Evolutionary conservation across 352 stramenopile species (phyloP).

Genomic region (Globisporangium emineosum): DNA sequence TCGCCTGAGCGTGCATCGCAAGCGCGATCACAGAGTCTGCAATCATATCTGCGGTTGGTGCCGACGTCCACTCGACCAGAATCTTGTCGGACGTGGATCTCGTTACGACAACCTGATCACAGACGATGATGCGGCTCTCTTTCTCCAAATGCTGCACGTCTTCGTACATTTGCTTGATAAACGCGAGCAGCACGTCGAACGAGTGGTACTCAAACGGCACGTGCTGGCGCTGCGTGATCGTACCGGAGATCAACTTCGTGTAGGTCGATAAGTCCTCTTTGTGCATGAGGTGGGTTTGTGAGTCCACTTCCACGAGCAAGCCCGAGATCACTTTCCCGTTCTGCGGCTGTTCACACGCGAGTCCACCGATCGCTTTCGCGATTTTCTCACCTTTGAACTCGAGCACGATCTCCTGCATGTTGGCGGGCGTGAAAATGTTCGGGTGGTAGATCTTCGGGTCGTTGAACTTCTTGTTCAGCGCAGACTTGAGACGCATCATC

Average conservation of each 20-base stretch:
- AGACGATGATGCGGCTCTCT: constrained; percentile 64
- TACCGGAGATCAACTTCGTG: constrained; percentile 78
- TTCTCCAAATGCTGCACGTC: constrained; percentile 56
- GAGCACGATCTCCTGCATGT: constrained; percentile 86
- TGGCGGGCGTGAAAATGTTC: constrained; percentile 80
- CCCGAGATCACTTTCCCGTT: constrained; percentile 77
- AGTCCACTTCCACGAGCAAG: constrained; percentile 84
- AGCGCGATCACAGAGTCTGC: constrained; percentile 95
- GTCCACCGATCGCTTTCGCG: constrained; percentile 78
- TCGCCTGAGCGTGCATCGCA: constrained; percentile 92
- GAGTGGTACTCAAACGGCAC: constrained; percentile 78
- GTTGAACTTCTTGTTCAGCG: constrained; percentile 89
- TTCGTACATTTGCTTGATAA: constrained; percentile 85
- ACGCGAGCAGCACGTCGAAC: constrained; percentile 75
- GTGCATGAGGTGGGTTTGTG: constrained; percentile 81
- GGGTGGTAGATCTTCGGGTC: constrained; percentile 81
- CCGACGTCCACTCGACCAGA: constrained; percentile 87
- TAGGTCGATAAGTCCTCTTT: constrained; percentile 85
- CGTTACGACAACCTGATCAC: constrained; percentile 69
- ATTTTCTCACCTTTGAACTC: constrained; percentile 89
- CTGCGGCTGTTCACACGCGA: constrained; percentile 72
- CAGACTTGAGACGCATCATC: constrained; percentile 95
- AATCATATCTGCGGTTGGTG: constrained; percentile 94
- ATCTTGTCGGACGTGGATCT: constrained; percentile 40
- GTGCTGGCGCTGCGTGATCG: constrained; percentile 83